Evolutionary conservation across 176 grass and related monocot species (phyloP), one percentile per base, ranked within the genome.

Genomic region (Phragmites australis): DNA sequence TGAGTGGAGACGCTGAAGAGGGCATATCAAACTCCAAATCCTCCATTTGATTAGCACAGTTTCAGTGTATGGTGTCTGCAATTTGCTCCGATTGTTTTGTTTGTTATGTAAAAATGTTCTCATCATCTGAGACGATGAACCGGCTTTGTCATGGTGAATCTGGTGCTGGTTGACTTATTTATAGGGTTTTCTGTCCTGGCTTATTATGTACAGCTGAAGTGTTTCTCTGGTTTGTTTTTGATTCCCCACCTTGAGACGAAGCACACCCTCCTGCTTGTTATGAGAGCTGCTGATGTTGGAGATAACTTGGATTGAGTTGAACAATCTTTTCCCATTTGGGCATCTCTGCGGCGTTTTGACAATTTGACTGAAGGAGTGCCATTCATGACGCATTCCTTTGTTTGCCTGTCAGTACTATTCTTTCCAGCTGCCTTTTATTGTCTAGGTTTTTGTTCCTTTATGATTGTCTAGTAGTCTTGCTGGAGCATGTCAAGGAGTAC

Each of bases 1-100:
- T 23, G 94, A 97, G 87, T 97, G 94, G 94, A 91, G 74, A 80
- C 88, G 94, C 15, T 97, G 81, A 97, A 60, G 67, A 53, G n/a
- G 65, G 34, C 2, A 37, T 12, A 47, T 4, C 3, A 13, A 78
- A 44, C 27, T 58, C 75, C 7, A 32, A 79, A 54, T 29, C 61
- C 40, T 49, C 50, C n/a, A 19, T 26, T 68, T 65, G 40, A 57
- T 79, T 34, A 68, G 72, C 6, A 6, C 45, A 87, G 26, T 72
- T 75, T 53, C 6, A 67, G 34, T 67, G 77, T 68, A 76, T 59
- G 78, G 54, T 25, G 51, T 54, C 68, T 78, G 59, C 63, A 68
- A 65, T 80, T 85, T 88, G 62, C 74, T 65, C 47, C 14, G 67
- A 85, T 89, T 90, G 85, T 80, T 90, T 90, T 85, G 82, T 44